Percentiles rank a stretch among this genome's conserved stretches.
These are phyloP conservation scores for Endoconidiophora polonica DNA, from an alignment of 2,329 filamentous ascomycete species.

Conservation along the genomic window DNA sequence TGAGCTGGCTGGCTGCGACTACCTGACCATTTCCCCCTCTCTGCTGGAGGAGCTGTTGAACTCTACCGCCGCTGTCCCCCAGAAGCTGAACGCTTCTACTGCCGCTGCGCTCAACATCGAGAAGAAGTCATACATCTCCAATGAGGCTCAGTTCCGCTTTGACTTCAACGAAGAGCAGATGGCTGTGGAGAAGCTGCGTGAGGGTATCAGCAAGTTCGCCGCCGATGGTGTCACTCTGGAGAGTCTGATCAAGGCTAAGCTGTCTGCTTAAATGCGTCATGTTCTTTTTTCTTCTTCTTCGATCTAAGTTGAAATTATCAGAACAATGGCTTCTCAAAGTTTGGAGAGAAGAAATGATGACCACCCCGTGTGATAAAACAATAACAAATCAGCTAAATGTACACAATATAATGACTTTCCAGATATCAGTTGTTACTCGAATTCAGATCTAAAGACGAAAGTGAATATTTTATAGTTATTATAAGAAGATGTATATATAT, in stretches of 20 bases:
- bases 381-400: background rate
- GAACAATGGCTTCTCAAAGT: background rate
- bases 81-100: slow-evolving; percentile 69
- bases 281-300: background rate
- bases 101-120: slow-evolving; percentile 56
- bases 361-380: background rate
- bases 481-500: too few species aligned
- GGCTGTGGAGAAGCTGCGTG: slow-evolving; percentile 97
- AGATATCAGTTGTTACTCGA: background rate
- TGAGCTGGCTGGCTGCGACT: slow-evolving; percentile 94
- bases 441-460: too few species aligned
- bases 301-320: background rate
- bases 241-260: slow-evolving; percentile 78
- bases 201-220: slow-evolving; percentile 98
- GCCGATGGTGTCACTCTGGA: slow-evolving; percentile 91
- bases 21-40: slow-evolving; percentile 61
- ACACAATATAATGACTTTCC: background rate
- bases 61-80: slow-evolving; percentile 62
- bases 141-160: slow-evolving; percentile 89
- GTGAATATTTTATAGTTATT: too few species aligned
- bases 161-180: slow-evolving; percentile 99
- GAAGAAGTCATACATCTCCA: slow-evolving; percentile 80
- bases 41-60: slow-evolving; percentile 89
- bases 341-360: background rate
- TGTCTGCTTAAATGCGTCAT: slow-evolving; percentile 29